Evolutionary conservation across 1,284 basidiomycete genomes (phyloP), one percentile per base, ranked within the genome.

Genomic region (Macrocystidia cucumis): DNA sequence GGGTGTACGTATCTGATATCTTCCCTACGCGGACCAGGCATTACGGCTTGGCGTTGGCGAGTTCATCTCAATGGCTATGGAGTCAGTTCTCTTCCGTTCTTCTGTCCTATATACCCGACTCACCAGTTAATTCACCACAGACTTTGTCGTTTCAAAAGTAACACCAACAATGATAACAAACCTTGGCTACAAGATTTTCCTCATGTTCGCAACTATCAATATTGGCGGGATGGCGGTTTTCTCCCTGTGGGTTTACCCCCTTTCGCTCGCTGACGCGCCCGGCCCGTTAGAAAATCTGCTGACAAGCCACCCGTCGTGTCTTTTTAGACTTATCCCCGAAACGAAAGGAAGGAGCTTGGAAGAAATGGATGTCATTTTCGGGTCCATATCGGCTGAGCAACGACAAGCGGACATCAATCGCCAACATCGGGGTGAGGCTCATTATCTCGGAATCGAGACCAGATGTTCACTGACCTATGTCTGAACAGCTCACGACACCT

Each of bases 321-420:
- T 45, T 9, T 29, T 18, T 25, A 78, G 77, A 1, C 34, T 76
- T 19, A 72, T 82, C 41, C 83, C 83, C 0, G 86, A 89, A 60
- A 89, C 85, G 4, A 81, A 81, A 52, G 82, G 82, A 5, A 69
- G 72, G 38, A 76, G 72, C 49, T 58, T 87, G 43, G 82, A 85
- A 49, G 79, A 83, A 49, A 86, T 89, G 83, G 86, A 90, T 53
- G 56, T 89, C 49, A 67, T 90, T 44, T 89, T 91, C 47, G 86
- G 84, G 3, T 49, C 77, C 0, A 68, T 86, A 17, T 66, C 67
- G 13, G 62, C 60, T 14, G 78, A 77, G 46, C 51, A 76, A 45
- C 72, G 82, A 37, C 60, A 63, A 32, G 69, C 63, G 2, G 64
- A 77, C 38, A 77, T 84, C 41, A 57, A 57, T 30, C 60, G 55